A percentile compares a stretch with the other conserved stretches of the same genome.
Evolutionary conservation across 208 protist species (phyloP).

Genomic region (Trypanosoma avium): DNA sequence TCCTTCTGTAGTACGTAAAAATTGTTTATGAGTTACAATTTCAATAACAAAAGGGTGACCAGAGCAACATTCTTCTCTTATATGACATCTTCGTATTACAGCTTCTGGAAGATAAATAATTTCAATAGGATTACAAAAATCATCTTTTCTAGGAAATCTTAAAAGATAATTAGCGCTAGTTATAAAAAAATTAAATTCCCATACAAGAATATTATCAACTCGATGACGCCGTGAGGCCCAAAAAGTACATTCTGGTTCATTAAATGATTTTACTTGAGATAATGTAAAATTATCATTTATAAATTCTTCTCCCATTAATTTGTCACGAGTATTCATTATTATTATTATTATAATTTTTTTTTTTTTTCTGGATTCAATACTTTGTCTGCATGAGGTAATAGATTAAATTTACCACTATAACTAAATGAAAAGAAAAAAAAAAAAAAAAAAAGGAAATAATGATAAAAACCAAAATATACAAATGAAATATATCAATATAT

Average conservation of each 20-base stretch:
- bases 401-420: too few relatives aligned
- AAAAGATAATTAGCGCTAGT: constrained; percentile 18
- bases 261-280: not conserved
- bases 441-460: constrained; percentile 27
- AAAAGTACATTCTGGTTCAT: constrained; percentile 15
- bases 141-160: constrained; percentile 4
- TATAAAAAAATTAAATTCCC: constrained; percentile 22
- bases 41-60: constrained; percentile 17
- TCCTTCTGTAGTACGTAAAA: not conserved
- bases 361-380: not conserved
- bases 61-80: constrained; percentile 9
- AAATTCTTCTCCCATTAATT: not conserved
- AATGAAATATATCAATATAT: too few relatives aligned
- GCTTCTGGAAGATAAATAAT: constrained; percentile 14
- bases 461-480: too few relatives aligned
- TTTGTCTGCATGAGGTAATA: not conserved
- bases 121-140: constrained; percentile 6
- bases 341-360: not conserved
- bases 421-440: constrained; percentile 10
- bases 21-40: not conserved
- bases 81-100: constrained; percentile 5
- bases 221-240: constrained; percentile 10
- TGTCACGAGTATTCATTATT: constrained; percentile 6
- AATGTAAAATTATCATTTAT: not conserved
- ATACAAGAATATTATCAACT: constrained; percentile 5